Evolutionary conservation across 1,139 yeast genomes (phyloP), one percentile per base, ranked within the genome.

Genomic region (Geotrichum phurueaensis): DNA sequence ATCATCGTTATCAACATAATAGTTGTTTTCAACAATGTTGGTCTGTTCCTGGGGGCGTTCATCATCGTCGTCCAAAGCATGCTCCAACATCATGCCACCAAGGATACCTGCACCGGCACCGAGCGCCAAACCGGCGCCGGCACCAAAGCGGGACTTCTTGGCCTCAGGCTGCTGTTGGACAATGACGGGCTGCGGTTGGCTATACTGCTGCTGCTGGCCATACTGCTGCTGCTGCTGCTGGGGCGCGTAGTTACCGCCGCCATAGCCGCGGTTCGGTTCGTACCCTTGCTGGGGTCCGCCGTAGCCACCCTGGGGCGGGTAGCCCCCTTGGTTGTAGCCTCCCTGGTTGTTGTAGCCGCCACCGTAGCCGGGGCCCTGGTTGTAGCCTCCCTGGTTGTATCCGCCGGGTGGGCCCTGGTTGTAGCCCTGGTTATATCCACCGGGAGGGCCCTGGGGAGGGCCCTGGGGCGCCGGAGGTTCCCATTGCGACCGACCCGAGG

Each of bases 401-500:
- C 48, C 36, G 4, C 33, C 54, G 7, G 27, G 56, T 3, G 33
- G 47, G 20, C 52, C 52, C 25, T 54, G 57, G 20, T 47, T 23
- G 51, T 54, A 54, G 20, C 57, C 57, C 20, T 49, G 58, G 48
- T 55, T 55, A 45, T 54, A 54, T 18, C 56, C 55, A 20, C 29
- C 54, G 56, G 39, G 49, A 58, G 36, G 60, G 54, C 51, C 57
- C 60, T 27, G 54, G 55, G 36, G 69, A 67, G 51, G 68, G 68
- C 51, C 60, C 60, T 76, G 75, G 43, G 79, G 75, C 54, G 78
- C 75, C 5, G 76, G 73, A 18, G 67, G 72, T 60, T 89, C 96
- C 98, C 98, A 92, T 73, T 90, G 97, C 0, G 97, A 89, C 66
- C 83, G 77, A 64, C 88, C 86, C n/a, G 89, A 82, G 20, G 78